phyloP scores from a whole-genome alignment of 176 grass and related monocot genomes.

The Panicum miliaceum region DNA sequence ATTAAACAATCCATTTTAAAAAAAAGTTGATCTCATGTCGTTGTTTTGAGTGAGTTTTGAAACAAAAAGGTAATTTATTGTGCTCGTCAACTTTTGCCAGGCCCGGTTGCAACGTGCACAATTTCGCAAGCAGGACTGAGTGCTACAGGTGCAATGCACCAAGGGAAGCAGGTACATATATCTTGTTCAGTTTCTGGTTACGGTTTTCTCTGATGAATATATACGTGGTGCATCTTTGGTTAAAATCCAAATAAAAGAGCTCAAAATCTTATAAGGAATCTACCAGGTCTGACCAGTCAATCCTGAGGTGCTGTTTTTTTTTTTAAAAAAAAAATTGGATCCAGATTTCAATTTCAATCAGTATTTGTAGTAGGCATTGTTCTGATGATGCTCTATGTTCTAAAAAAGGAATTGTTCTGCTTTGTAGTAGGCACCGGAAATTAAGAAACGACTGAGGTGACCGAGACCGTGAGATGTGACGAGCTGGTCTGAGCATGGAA shows the following conservation, averaged over 20 bases:
- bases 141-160: constrained; percentile 81
- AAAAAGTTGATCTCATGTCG: not conserved
- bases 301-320: not conserved
- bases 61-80: not conserved
- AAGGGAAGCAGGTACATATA: constrained; percentile 63
- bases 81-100: constrained; percentile 41
- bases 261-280: not conserved
- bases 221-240: not conserved
- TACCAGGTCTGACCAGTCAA: constrained; percentile 17
- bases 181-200: not conserved
- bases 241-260: not conserved
- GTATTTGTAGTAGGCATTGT: not conserved
- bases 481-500: constrained; percentile 13
- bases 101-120: constrained; percentile 92
- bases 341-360: not conserved
- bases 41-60: not conserved
- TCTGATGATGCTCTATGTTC: constrained; percentile 15
- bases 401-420: constrained; percentile 29
- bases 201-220: not conserved
- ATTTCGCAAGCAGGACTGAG: constrained; percentile 86
- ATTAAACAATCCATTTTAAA: not conserved
- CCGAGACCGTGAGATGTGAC: constrained; percentile 31
- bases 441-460: constrained; percentile 25
- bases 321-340: not conserved
- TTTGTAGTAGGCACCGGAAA: constrained; percentile 36